These are phyloP conservation scores for Solanum sitiens DNA, from an alignment of 257 asterid genomes.

Conservation along the genomic window DNA sequence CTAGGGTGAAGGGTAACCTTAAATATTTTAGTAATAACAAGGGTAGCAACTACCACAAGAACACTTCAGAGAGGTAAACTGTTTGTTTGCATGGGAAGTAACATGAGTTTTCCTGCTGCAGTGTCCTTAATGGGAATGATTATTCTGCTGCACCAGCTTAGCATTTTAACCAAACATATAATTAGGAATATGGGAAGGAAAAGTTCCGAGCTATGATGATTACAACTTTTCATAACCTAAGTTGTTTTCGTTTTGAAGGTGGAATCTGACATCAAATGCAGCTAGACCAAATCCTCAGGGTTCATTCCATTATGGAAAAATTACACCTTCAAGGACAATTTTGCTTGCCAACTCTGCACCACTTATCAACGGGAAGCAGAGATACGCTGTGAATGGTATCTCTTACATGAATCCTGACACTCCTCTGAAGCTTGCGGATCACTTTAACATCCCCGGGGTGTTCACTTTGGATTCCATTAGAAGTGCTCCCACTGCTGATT, in stretches of 20 bases:
- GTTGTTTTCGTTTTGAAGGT: constrained; percentile 10
- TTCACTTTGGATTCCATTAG: constrained; percentile 27
- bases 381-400: constrained; percentile 30
- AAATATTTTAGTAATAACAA: not conserved
- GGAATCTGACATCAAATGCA: constrained; percentile 45
- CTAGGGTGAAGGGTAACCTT: not conserved
- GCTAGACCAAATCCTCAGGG: constrained; percentile 64
- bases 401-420: constrained; percentile 36
- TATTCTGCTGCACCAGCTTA: not conserved
- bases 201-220: not conserved
- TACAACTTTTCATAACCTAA: not conserved
- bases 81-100: not conserved
- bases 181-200: not conserved
- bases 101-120: not conserved
- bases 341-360: constrained; percentile 35
- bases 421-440: constrained; percentile 43
- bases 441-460: constrained; percentile 41
- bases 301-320: constrained; percentile 32
- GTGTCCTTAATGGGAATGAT: not conserved
- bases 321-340: constrained; percentile 28
- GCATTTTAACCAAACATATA: not conserved
- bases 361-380: constrained; percentile 14
- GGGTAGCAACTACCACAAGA: not conserved
- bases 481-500: not conserved
- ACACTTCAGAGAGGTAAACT: not conserved